Evolutionary conservation across 768 basidiomycete species (phyloP), one percentile per base, ranked within the genome.

Genomic region (Mycena galopus): DNA sequence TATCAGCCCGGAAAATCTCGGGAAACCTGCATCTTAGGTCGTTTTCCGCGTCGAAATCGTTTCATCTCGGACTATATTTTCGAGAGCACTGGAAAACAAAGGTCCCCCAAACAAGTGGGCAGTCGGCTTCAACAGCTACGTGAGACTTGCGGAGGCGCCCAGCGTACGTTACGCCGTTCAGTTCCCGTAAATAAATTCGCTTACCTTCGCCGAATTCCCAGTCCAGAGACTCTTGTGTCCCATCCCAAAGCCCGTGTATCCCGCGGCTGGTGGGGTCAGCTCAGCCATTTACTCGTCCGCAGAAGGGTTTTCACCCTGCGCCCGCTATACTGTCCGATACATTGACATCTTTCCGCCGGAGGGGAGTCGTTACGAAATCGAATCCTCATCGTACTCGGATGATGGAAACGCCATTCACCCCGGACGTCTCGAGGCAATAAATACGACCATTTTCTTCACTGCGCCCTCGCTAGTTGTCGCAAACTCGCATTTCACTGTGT

Each of bases 91-190:
- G 92, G 93, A 32, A 89, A 91, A 79, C 85, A 86, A 69, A 87
- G 93, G 69, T 91, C 91, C 9, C 88, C 93, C 35, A 94, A 94
- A 79, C 93, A 94, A 80, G 93, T 94, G 58, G 93, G 93, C 58
- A 93, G 91, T 77, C 92, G 93, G 64, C 84, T 94, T 30, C 93
- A 94, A 78, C 93, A 94, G 76, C 87, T 94, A 51, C 84, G 92
- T 74, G 93, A 94, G 80, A 91, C 92, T 1, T 87, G 90, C 75
- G 89, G 91, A 59, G 92, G 91, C 44, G 90, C 91, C 78, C 83
- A 88, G 79, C 83, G 93, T 94, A 79, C 81, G 92, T 87, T 32
- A n/a, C n/a, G n/a, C 35, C 51, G 17, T 44, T 30, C 25, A 51
- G 3, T 51, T 25, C 27, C 12, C 2, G 57, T 9, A 21, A 21